Percentiles rank a stretch among this genome's conserved stretches.
phyloP scores from a whole-genome alignment of 176 grass and related monocot species.

The Aegilops bicornis region DNA sequence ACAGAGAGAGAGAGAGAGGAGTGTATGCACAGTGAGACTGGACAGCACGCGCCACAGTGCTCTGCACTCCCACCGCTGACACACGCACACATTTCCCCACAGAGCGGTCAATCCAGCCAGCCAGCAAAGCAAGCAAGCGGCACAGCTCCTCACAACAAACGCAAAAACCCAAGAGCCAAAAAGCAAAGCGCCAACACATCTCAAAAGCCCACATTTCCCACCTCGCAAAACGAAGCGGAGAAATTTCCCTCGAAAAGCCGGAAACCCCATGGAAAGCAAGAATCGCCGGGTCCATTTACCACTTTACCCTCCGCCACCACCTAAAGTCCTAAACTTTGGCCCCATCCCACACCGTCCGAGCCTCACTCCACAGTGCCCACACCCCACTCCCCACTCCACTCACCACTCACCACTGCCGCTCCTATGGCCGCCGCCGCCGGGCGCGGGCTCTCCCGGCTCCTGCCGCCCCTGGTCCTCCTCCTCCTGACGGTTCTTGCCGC shows the following conservation, averaged over 20 bases:
- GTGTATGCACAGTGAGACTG: not conserved
- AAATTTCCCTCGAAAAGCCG: not conserved
- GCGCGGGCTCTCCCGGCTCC: not conserved
- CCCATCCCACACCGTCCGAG: not conserved
- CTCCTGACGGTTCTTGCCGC: not conserved
- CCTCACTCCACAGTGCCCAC: not conserved
- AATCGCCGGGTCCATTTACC: not conserved
- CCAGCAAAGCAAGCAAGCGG: not conserved
- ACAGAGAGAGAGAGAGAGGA: not conserved
- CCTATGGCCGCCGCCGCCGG: constrained; percentile 36
- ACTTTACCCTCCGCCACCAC: not conserved
- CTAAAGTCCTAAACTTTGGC: not conserved
- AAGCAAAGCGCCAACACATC: not conserved
- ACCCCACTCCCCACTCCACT: not conserved
- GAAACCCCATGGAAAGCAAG: not conserved
- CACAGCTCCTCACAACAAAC: not conserved
- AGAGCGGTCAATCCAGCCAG: not conserved
- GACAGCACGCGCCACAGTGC: not conserved
- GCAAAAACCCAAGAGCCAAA: not conserved
- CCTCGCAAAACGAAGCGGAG: not conserved
- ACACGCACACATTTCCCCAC: not conserved
- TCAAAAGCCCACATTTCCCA: not conserved
- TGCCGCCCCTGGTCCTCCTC: not conserved
- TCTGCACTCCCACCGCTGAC: not conserved
- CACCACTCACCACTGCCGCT: not conserved